Evolutionary conservation across 2,329 filamentous ascomycete species (phyloP).

Genomic region (Colletotrichum eleusines): DNA sequence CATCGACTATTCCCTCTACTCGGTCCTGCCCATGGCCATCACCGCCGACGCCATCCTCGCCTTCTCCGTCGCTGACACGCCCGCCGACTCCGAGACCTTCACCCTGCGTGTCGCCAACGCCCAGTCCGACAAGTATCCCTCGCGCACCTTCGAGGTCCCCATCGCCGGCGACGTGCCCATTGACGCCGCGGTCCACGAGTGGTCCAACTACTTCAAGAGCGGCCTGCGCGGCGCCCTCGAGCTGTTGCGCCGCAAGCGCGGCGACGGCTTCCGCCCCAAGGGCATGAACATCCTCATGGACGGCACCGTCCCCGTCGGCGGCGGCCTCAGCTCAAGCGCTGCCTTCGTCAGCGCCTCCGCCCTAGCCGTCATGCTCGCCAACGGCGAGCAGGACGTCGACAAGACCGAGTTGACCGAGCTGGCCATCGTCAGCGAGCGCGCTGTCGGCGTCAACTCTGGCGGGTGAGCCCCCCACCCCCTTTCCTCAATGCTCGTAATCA

Average conservation of each 20-base stretch:
- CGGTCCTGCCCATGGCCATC: conserved; percentile 95
- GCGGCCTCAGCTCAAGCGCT: conserved; percentile 92
- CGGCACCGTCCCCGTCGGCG: conserved; percentile 91
- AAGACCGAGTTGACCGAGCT: conserved; percentile 94
- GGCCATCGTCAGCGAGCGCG: conserved; percentile 92
- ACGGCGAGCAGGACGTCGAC: conserved; percentile 81
- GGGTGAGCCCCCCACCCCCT: conserved; percentile 64
- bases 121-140: conserved; percentile 78
- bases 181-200: conserved; percentile 87
- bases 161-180: conserved; percentile 76
- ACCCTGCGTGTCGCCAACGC: conserved; percentile 86
- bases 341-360: conserved; percentile 93
- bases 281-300: conserved; percentile 92
- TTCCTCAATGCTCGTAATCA: not conserved
- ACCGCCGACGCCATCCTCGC: conserved; percentile 92
- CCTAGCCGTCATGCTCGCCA: conserved; percentile 87
- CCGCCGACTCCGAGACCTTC: conserved; percentile 66
- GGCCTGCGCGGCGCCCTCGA: conserved; percentile 86
- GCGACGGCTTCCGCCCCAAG: conserved; percentile 70
- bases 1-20: conserved; percentile 98
- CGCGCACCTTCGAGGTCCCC: conserved; percentile 80
- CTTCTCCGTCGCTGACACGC: conserved; percentile 68
- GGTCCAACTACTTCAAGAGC: conserved; percentile 99
- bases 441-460: conserved; percentile 95
- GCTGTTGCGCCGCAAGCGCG: conserved; percentile 76